phyloP scores from a whole-genome alignment of 345 rosid species.

The Hirschfeldia incana region DNA sequence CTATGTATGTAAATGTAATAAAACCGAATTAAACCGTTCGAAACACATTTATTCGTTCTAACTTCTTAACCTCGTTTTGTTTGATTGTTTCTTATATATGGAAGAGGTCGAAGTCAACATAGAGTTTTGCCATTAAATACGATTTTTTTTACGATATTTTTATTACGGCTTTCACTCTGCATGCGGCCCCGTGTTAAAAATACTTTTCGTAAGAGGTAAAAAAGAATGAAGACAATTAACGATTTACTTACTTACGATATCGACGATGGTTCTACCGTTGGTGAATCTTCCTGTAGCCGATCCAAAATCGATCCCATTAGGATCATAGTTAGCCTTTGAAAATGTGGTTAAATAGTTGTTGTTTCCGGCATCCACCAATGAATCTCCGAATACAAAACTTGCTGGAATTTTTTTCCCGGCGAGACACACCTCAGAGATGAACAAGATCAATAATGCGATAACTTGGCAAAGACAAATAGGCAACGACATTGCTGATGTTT shows the following conservation, averaged over 20 bases:
- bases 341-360: slow-evolving; percentile 67
- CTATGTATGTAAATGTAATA: not conserved
- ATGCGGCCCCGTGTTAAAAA: not conserved
- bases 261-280: slow-evolving; percentile 73
- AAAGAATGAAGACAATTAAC: not conserved
- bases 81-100: not conserved
- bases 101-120: slow-evolving; percentile 12
- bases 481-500: slow-evolving; percentile 21
- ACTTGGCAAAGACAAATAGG: slow-evolving; percentile 15
- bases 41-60: not conserved
- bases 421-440: slow-evolving; percentile 13
- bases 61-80: slow-evolving; percentile 6
- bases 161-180: slow-evolving; percentile 17
- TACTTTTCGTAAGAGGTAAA: not conserved
- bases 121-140: slow-evolving; percentile 9
- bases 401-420: slow-evolving; percentile 21
- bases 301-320: slow-evolving; percentile 72
- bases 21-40: not conserved
- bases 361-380: slow-evolving; percentile 75
- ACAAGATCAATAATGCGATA: not conserved
- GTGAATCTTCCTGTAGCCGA: slow-evolving; percentile 57
- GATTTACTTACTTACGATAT: slow-evolving; percentile 52
- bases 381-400: slow-evolving; percentile 70
- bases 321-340: slow-evolving; percentile 58
- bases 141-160: not conserved